Evolutionary conservation across 2,329 filamentous ascomycete genomes (phyloP).

Genomic region (Microsporum audouinii): DNA sequence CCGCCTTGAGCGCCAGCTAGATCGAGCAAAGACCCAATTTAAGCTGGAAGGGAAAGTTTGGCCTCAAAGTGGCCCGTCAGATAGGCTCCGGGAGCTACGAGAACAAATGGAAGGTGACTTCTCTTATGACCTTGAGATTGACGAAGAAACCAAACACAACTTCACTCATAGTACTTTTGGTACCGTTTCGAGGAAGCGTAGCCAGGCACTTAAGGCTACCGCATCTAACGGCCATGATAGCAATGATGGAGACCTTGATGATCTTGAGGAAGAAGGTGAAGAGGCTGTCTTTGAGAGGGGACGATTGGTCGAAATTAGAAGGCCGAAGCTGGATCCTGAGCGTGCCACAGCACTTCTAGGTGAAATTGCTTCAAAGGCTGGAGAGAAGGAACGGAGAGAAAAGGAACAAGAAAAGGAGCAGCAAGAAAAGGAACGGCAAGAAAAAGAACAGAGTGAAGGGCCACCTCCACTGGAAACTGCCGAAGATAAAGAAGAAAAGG

Average conservation of each 20-base stretch:
- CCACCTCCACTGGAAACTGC: constrained; percentile 23
- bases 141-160: constrained; percentile 47
- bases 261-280: constrained; percentile 48
- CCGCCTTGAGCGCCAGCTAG: constrained; percentile 85
- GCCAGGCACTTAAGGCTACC: constrained; percentile 30
- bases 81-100: constrained; percentile 78
- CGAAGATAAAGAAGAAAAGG: constrained; percentile 2
- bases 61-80: constrained; percentile 77
- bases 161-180: constrained; percentile 64
- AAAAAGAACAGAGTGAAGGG: constrained; percentile 53
- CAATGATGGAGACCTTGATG: constrained; percentile 40
- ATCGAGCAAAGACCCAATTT: constrained; percentile 93
- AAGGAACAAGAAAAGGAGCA: constrained; percentile 1
- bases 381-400: constrained; percentile 48
- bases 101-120: constrained; percentile 76
- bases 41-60: constrained; percentile 91
- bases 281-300: constrained; percentile 66
- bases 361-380: constrained; percentile 66
- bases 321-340: constrained; percentile 53
- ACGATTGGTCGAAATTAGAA: constrained; percentile 59
- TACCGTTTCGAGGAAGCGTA: constrained; percentile 51
- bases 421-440: neutral
- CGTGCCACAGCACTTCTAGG: constrained; percentile 56
- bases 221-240: constrained; percentile 27
- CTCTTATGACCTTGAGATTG: constrained; percentile 39